Evolutionary conservation across 345 rosid species (phyloP).

Genomic region (Syzygium aromaticum): DNA sequence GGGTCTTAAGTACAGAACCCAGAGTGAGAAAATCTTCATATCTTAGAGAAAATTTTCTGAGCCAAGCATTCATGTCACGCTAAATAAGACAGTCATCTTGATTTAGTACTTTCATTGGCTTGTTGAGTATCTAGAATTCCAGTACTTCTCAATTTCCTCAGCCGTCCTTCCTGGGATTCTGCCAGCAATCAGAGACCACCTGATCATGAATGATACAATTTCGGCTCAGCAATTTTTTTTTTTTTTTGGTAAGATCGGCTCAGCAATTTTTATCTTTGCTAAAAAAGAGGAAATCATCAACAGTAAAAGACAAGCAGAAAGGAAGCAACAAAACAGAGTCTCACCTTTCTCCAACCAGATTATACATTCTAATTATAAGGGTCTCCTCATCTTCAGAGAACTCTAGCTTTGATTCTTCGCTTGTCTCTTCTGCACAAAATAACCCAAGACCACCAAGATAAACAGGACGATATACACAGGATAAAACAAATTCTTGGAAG

Average conservation of each 20-base stretch:
- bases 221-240: neutral
- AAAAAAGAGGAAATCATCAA: neutral
- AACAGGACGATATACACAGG: neutral
- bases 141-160: conserved; percentile 47
- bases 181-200: conserved; percentile 71
- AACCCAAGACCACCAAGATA: neutral
- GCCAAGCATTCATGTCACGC: neutral
- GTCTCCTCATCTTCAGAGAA: conserved; percentile 52
- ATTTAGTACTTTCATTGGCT: conserved; percentile 10
- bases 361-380: conserved; percentile 43
- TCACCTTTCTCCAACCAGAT: conserved; percentile 48
- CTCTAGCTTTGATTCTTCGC: conserved; percentile 18
- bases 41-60: neutral
- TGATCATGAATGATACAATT: neutral
- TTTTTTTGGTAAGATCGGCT: too few relatives aligned
- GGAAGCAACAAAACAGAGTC: neutral
- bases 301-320: neutral
- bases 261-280: neutral
- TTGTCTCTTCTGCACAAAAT: conserved; percentile 19
- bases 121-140: conserved; percentile 38
- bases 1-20: neutral
- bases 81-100: neutral
- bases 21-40: neutral
- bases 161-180: conserved; percentile 63
- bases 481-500: neutral